Evolutionary conservation across 228 moss, liverwort and hornwort species (phyloP).

Genomic region (Sphagnum fallax): DNA sequence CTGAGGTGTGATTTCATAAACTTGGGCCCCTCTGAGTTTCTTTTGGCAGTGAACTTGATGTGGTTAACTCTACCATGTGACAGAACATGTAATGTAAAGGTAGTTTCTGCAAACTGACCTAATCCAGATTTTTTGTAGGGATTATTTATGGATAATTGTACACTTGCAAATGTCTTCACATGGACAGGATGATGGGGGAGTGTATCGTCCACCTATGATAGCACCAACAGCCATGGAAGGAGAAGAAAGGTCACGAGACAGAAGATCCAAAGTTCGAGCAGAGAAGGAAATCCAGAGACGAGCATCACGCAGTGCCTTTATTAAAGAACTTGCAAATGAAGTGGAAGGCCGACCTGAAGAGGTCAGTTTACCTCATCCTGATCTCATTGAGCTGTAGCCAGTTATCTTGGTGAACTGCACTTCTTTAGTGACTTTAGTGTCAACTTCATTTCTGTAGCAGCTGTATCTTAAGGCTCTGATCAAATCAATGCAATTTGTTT

Average conservation of each 20-base stretch:
- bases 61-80: no score
- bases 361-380: slow-evolving; percentile 17
- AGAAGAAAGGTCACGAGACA: slow-evolving; percentile 57
- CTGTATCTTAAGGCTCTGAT: no score
- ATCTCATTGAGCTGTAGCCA: not conserved
- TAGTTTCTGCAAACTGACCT: no score
- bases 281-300: slow-evolving; percentile 83
- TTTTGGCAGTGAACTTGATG: no score
- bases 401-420: not conserved
- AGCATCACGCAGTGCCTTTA: slow-evolving; percentile 79
- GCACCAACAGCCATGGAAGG: slow-evolving; percentile 78
- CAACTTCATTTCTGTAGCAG: no score
- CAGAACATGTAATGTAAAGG: no score
- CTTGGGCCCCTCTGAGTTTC: no score
- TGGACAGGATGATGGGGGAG: slow-evolving; percentile 61
- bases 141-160: no score
- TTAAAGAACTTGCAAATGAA: slow-evolving; percentile 83
- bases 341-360: slow-evolving; percentile 93
- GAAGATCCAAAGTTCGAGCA: slow-evolving; percentile 59
- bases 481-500: no score
- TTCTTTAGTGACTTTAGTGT: no score
- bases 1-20: slow-evolving; percentile 32
- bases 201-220: slow-evolving; percentile 89
- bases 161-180: no score
- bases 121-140: no score